Evolutionary conservation across 306 rosid genomes (phyloP), one percentile per base, ranked within the genome.

Genomic region (Trichosanthes truncata): DNA sequence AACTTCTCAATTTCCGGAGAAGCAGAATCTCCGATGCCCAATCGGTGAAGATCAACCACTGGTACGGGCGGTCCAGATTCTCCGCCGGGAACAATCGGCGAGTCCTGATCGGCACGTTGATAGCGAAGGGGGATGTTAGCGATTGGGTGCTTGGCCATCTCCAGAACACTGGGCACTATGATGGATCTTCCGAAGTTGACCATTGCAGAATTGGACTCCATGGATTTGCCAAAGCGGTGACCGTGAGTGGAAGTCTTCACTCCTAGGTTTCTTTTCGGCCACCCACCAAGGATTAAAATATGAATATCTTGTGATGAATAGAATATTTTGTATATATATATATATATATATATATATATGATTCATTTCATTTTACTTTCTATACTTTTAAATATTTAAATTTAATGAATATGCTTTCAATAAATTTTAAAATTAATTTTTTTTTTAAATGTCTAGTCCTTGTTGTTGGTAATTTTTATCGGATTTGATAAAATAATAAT

Each of bases 121-220:
- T 82, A 85, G n/a, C 78, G 53, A 5, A 78, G 55, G 9, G 82
- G 84, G 45, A 85, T 51, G 7, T 82, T 17, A 43, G 35, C 1
- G 14, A 82, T 55, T 13, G 82, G 65, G 18, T 59, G 51, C 46
- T 85, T 82, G 56, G 61, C 72, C 10, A 85, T 76, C 77, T 85
- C 85, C 35, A 82, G 82, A 80, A 85, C 85, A 61, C 85, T 85
- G 1, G 88, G 88, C 15, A 85, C 85, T 49, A 85, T 52, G 36
- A 82, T 57, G 6, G 85, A 85, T 69, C 13, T 82, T 53, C 88
- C 83, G 1, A 80, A 82, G 79, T 51, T 61, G 3, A 81, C 79
- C 29, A 8, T 80, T 56, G 78, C 75, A 66, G 76, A 9, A 26
- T 59, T n/a, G 6, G 57, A 45, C 9, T 80, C 86, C 81, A 83